A percentile compares a stretch with the other conserved stretches of the same genome.
These are phyloP conservation scores for Taphrina pruni DNA, from an alignment of 1,139 yeast genomes.

Conservation along the genomic window DNA sequence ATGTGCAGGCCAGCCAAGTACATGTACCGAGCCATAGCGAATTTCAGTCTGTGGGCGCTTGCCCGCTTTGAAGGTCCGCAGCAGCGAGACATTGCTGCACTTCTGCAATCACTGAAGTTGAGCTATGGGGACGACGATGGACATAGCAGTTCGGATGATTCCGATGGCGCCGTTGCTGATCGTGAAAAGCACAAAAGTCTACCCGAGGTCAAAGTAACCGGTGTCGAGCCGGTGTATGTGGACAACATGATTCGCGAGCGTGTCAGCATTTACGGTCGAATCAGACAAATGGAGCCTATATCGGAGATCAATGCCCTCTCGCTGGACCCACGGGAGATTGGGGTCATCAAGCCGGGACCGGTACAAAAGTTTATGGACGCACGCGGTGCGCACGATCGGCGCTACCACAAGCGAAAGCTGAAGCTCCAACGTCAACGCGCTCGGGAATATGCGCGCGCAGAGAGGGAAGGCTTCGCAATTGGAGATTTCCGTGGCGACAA, in stretches of 20 bases:
- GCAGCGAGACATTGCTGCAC: constrained; percentile 23
- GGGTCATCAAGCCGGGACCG: constrained; percentile 40
- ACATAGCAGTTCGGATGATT: constrained; percentile 7
- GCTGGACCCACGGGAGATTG: constrained; percentile 33
- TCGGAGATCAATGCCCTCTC: constrained; percentile 19
- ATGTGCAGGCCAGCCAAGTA: constrained; percentile 38
- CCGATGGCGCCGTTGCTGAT: constrained; percentile 16
- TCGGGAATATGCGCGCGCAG: constrained; percentile 37
- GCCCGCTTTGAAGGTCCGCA: constrained; percentile 31
- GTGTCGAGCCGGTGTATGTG: constrained; percentile 33
- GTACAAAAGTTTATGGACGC: constrained; percentile 40
- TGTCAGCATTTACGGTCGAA: constrained; percentile 27
- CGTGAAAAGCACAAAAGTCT: background rate
- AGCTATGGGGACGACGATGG: constrained; percentile 4
- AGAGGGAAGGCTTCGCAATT: constrained; percentile 37
- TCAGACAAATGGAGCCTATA: constrained; percentile 41
- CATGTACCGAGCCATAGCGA: constrained; percentile 41
- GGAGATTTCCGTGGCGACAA: constrained; percentile 30
- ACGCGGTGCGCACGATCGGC: constrained; percentile 28
- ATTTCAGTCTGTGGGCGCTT: constrained; percentile 40
- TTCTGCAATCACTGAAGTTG: constrained; percentile 12
- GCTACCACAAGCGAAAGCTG: constrained; percentile 29
- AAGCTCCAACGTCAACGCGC: constrained; percentile 37
- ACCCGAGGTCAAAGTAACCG: constrained; percentile 33
- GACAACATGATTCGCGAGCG: constrained; percentile 42